Evolutionary conservation across 768 basidiomycete genomes (phyloP), one percentile per base, ranked within the genome.

Genomic region (Clavulina sp.): DNA sequence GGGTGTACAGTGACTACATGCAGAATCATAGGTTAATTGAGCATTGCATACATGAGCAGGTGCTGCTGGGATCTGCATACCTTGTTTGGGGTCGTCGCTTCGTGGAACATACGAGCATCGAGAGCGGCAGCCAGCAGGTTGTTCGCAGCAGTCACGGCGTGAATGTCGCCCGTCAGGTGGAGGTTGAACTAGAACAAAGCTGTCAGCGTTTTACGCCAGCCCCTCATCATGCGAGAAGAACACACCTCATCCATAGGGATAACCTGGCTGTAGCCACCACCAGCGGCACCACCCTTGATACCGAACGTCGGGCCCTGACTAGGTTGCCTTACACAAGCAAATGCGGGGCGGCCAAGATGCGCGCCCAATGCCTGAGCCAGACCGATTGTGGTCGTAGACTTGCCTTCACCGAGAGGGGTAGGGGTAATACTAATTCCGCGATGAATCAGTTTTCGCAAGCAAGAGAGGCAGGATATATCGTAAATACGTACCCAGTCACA

Each of bases 291-390:
- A 58, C 93, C 93, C 67, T 99, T 99, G 72, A 99, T 95, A 58
- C 93, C 93, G 63, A 97, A 99, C 0, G 93, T 97, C 31, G 93
- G 93, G 9, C 95, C 93, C 66, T 99, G 93, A 68, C 88, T 91
- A 3, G 95, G 95, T 63, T 99, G 95, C 51, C 93, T 82, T 23
- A 97, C 91, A 64, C 91, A 95, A 43, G 95, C 93, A 64, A 95
- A 96, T 6, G 89, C 76, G 30, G 87, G 82, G 51, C 92, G 87
- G 53, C 81, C 80, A 32, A 96, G 77, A 64, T 95, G 89, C 43
- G 92, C 95, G 40, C 89, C 89, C 53, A 99, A 74, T 30, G 93
- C 93, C 63, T 99, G 93, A 5, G 91, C 88, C 50, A 99, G 74
- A 62, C 93, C 93, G 57, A 96, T 88, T 9, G 92, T 96, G 0